Evolutionary conservation across 31 red algal genomes (phyloP).

Genomic region (Porphyra umbilicalis): DNA sequence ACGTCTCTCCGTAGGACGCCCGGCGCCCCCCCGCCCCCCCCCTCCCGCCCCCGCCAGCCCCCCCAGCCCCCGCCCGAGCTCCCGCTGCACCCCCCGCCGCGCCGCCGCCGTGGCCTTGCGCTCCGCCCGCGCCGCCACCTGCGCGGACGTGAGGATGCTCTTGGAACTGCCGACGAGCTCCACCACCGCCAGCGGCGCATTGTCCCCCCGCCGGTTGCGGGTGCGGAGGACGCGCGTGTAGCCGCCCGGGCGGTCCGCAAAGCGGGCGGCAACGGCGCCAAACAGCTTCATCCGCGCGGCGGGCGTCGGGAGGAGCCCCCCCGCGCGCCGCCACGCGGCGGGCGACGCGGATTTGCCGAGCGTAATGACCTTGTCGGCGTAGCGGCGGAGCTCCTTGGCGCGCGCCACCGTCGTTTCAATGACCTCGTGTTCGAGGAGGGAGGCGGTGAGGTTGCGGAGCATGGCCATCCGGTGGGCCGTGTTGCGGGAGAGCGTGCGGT

Average conservation of each 20-base stretch:
- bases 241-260: slow-evolving; percentile 43
- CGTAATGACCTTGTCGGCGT: slow-evolving; percentile 78
- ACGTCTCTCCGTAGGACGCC: background rate
- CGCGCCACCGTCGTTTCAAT: slow-evolving; percentile 94
- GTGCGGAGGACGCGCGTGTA: slow-evolving; percentile 81
- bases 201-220: slow-evolving; percentile 65
- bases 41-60: background rate
- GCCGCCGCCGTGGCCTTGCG: slow-evolving; percentile 31
- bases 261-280: slow-evolving; percentile 55
- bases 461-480: slow-evolving; percentile 62
- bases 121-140: slow-evolving; percentile 25
- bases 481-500: slow-evolving; percentile 59
- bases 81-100: background rate
- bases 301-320: slow-evolving; percentile 42
- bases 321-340: slow-evolving; percentile 24
- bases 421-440: slow-evolving; percentile 78
- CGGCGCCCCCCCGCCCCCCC: too few species aligned
- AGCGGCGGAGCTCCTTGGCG: slow-evolving; percentile 88
- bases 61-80: background rate
- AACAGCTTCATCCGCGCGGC: slow-evolving; percentile 55
- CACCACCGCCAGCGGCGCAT: slow-evolving; percentile 86
- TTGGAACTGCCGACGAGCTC: slow-evolving; percentile 70
- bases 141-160: slow-evolving; percentile 58
- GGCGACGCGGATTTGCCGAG: slow-evolving; percentile 49
- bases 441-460: slow-evolving; percentile 78